Percentiles rank a stretch among this genome's conserved stretches.
These are phyloP conservation scores for Phaffia rhodozyma DNA, from an alignment of 1,284 basidiomycete species.

Conservation along the genomic window DNA sequence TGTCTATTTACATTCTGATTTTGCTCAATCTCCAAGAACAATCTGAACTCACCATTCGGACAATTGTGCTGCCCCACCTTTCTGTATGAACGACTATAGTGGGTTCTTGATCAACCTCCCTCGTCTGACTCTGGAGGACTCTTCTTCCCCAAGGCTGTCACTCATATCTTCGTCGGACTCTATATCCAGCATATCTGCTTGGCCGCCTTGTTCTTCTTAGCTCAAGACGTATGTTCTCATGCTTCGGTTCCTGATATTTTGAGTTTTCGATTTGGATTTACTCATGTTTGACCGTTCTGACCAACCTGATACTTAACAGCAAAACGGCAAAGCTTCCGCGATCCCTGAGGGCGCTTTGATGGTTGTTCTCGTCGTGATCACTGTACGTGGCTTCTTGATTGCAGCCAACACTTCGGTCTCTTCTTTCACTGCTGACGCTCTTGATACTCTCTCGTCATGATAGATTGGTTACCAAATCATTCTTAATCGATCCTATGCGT, in stretches of 20 bases:
- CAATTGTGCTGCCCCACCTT: background rate
- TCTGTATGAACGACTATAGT: background rate
- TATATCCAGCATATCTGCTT: constrained; percentile 75
- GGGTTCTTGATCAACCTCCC: constrained; percentile 54
- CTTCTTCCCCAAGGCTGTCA: constrained; percentile 91
- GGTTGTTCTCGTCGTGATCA: constrained; percentile 68
- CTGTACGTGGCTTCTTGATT: constrained; percentile 40
- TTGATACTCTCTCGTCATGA: constrained; percentile 20
- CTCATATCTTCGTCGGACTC: constrained; percentile 84
- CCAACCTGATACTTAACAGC: background rate
- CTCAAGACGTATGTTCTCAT: constrained; percentile 37
- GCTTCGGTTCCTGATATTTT: background rate
- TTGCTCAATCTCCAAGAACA: background rate
- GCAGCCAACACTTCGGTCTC: constrained; percentile 21
- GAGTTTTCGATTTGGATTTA: too few species aligned
- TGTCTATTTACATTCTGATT: background rate
- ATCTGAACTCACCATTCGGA: background rate
- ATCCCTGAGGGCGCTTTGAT: constrained; percentile 65
- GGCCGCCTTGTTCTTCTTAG: constrained; percentile 76
- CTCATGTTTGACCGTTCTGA: background rate
- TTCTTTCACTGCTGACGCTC: constrained; percentile 27
- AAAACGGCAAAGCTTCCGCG: constrained; percentile 44
- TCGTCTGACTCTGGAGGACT: constrained; percentile 76
- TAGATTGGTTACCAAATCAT: constrained; percentile 56
- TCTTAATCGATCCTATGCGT: constrained; percentile 50